Percentiles rank a stretch among this genome's conserved stretches.
Evolutionary conservation across 257 asterid genomes (phyloP).

Genomic region (Ilex aquifolium): DNA sequence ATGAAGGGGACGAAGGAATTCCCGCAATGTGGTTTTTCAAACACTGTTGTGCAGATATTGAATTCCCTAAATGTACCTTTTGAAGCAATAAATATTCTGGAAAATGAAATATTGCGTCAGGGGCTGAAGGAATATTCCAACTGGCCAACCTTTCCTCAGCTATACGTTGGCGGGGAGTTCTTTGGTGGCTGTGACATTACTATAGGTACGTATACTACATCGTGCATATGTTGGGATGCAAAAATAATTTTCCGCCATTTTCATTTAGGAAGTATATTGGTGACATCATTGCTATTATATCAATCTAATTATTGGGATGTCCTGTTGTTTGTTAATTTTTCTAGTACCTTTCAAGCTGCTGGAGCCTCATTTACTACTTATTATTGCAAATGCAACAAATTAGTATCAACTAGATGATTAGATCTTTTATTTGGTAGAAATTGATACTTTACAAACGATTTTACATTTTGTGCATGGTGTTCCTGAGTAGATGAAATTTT

Average conservation of each 20-base stretch:
- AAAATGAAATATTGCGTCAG: constrained; percentile 70
- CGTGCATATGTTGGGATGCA: background rate
- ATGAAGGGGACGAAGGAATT: constrained; percentile 91
- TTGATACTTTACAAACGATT: too few relatives aligned
- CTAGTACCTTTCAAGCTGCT: background rate
- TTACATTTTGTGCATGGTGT: too few relatives aligned
- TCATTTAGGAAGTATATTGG: background rate
- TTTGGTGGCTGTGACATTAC: constrained; percentile 93
- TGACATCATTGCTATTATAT: too few relatives aligned
- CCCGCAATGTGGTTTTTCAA: constrained; percentile 91
- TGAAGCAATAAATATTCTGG: constrained; percentile 71
- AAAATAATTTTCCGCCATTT: background rate
- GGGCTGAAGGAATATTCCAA: constrained; percentile 83
- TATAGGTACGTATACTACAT: constrained; percentile 36
- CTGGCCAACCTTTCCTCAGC: constrained; percentile 95
- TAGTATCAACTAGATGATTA: too few relatives aligned
- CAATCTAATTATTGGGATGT: too few relatives aligned
- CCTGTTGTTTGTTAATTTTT: too few relatives aligned
- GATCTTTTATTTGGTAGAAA: too few relatives aligned
- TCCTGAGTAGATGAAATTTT: too few relatives aligned
- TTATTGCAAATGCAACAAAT: too few relatives aligned
- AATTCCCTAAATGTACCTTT: constrained; percentile 63
- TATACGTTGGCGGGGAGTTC: constrained; percentile 87
- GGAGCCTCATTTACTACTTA: background rate
- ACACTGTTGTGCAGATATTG: constrained; percentile 77